Conservation (phyloP, 495 filamentous ascomycete genomes). For the Lophiotrema nucula region DNA sequence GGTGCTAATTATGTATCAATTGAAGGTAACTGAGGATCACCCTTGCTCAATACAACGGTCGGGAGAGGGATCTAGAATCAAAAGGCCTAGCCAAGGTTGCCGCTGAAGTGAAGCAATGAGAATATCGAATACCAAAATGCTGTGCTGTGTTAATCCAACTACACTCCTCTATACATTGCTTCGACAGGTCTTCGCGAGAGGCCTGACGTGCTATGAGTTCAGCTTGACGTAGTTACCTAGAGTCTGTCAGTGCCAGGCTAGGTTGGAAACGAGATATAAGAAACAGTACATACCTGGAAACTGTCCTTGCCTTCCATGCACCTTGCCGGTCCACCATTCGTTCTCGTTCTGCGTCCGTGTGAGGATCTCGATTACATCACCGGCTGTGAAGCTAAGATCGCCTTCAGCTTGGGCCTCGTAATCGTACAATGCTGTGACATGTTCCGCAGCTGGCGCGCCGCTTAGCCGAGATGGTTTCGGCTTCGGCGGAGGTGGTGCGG, state of each 20-base stretch:
- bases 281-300: conserved; percentile 80
- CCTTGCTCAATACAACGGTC: too few species aligned
- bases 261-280: too few species aligned
- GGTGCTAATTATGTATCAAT: too few species aligned
- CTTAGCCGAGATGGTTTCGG: conserved; percentile 79
- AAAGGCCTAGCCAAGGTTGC: too few species aligned
- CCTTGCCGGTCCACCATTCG: conserved; percentile 91
- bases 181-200: too few species aligned
- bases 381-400: conserved; percentile 86
- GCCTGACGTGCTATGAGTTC: too few species aligned
- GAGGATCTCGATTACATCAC: conserved; percentile 88
- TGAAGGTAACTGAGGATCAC: too few species aligned
- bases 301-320: conserved; percentile 78
- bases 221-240: conserved; percentile 30
- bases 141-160: too few species aligned
- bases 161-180: too few species aligned
- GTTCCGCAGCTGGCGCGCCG: conserved; percentile 65
- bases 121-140: too few species aligned
- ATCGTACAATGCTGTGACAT: conserved; percentile 69
- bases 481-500: conserved; percentile 86
- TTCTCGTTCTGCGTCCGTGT: conserved; percentile 80
- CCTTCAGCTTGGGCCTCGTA: conserved; percentile 95
- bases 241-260: not conserved
- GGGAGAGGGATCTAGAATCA: too few species aligned
- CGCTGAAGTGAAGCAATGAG: too few species aligned